A percentile compares a stretch with the other conserved stretches of the same genome.
Evolutionary conservation across 2,329 filamentous ascomycete genomes (phyloP).

Genomic region (Microdochium bolleyi): DNA sequence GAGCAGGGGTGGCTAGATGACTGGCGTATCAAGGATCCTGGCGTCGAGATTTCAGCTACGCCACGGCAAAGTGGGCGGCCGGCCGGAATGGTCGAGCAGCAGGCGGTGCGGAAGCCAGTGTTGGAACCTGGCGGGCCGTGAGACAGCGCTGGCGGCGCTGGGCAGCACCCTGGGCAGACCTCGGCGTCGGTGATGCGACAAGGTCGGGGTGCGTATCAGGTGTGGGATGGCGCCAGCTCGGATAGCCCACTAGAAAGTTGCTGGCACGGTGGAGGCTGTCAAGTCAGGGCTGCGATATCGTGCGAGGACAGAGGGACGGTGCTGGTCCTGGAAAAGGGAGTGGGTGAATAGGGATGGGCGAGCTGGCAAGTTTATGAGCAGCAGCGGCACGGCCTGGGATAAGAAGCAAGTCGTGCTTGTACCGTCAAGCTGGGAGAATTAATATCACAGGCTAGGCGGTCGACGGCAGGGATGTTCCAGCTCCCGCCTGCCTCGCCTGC

Average conservation of each 20-base stretch:
- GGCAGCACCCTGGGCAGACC: neutral
- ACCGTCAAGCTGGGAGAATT: no score
- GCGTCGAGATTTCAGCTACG: neutral
- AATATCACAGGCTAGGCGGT: no score
- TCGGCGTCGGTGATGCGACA: neutral
- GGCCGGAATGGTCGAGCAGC: neutral
- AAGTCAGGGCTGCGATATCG: no score
- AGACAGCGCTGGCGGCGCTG: neutral
- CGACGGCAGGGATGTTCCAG: no score
- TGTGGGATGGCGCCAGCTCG: neutral
- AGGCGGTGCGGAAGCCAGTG: neutral
- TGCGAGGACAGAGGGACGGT: no score
- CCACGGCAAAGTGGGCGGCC: neutral
- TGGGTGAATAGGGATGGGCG: no score
- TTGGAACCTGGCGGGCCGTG: neutral
- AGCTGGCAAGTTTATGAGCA: no score
- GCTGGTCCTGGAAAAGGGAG: no score
- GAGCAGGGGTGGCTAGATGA: neutral
- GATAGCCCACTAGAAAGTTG: neutral
- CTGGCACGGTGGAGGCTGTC: neutral
- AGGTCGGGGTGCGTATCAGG: neutral
- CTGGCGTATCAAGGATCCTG: neutral
- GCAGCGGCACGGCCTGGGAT: no score
- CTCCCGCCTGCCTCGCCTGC: no score
- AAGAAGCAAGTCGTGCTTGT: no score